Base-by-base conservation (phyloP, 306 rosid species). In the Ammopiptanthus mongolicus region DNA sequence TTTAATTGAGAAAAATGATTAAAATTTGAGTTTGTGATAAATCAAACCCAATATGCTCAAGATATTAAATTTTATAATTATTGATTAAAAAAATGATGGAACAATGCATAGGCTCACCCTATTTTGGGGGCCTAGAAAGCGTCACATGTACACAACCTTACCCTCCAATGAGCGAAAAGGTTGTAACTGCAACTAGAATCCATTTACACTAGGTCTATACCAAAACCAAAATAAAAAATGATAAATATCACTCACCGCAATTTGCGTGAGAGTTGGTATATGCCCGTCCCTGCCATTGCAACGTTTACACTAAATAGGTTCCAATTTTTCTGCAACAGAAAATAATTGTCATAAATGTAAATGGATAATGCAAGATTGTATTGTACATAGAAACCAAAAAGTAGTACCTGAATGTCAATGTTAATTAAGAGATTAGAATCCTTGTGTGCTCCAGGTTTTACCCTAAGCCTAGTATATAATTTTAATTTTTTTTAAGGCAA, bases 211-310 rank as follows among this genome's bases (percentile, higher is more conserved):
- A 9, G 31, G 55, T 17, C 23, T 4, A 25, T 31, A n/a, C 41
- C 46, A 23, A 64, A 37, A 28, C 59, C 51, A 22, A 51, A 21
- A 28, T 4, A 25, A 60, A 61, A n/a, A 31, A 29, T 21, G 34
- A 19, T 52, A 28, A 34, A 44, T 50, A 33, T 58, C 61, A 64
- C 93, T 80, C 76, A 95, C 99, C 68, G 81, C 69, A 92, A 70
- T 87, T 95, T 95, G 64, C 97, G 96, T 8, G 87, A 62, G 53
- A 95, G 96, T 69, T 95, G 99, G 85, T 92, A 95, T 61, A 92
- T 14, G 71, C 99, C 97, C 3, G 97, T 95, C 53, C 84, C 91
- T 55, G 96, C 97, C 99, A 95, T 95, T 69, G 97, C 99, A 57
- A 95, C 8, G 18, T 85, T 95, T 22, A 92, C 97, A 33, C 97